Percentiles rank a stretch among this genome's conserved stretches.
These are phyloP conservation scores for Gossypium schwendimanii DNA, from an alignment of 441 rosid species.

Conservation along the genomic window DNA sequence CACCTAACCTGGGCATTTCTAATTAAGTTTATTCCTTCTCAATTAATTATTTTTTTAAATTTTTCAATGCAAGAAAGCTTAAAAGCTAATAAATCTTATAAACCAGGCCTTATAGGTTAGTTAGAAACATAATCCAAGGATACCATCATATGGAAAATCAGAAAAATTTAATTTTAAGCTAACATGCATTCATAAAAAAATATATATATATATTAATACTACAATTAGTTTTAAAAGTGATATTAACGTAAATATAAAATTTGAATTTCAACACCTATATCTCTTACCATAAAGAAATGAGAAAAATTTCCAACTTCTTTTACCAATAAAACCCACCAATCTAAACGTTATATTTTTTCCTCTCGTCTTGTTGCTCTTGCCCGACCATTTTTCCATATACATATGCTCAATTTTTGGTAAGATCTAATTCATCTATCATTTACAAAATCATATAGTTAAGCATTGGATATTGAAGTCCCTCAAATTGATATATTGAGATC, in stretches of 20 bases:
- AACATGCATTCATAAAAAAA: neutral
- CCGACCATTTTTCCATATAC: neutral
- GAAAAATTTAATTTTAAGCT: neutral
- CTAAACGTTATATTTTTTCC: neutral
- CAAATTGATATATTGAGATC: slow-evolving; percentile 79
- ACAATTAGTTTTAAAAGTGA: neutral
- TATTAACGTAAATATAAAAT: neutral
- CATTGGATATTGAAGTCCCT: slow-evolving; percentile 11
- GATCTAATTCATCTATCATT: slow-evolving; percentile 6
- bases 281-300: neutral
- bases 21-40: neutral
- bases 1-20: neutral
- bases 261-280: neutral
- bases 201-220: neutral
- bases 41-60: neutral
- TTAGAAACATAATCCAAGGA: neutral
- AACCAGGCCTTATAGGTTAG: neutral
- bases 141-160: neutral
- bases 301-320: neutral
- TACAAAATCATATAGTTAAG: slow-evolving; percentile 1
- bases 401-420: neutral
- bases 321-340: neutral
- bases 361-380: too few species aligned
- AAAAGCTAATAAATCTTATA: neutral
- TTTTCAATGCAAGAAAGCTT: neutral